A percentile compares a stretch with the other conserved stretches of the same genome.
phyloP scores from a whole-genome alignment of 495 filamentous ascomycete species.

The Penicillium paxilli region DNA sequence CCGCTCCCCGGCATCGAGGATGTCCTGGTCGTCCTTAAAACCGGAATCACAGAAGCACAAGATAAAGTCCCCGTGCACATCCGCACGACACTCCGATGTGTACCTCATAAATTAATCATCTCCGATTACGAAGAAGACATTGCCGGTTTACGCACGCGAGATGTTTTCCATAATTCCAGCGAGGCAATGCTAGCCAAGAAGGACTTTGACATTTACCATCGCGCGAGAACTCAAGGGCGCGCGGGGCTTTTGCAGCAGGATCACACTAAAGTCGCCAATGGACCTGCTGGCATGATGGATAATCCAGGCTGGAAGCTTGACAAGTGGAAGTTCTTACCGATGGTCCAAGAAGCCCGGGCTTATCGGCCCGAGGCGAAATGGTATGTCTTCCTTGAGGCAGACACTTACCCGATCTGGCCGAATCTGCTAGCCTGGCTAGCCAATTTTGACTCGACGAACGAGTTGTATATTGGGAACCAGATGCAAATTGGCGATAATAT shows the following conservation, averaged over 20 bases:
- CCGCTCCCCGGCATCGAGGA: slow-evolving; percentile 33
- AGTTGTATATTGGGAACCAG: slow-evolving; percentile 57
- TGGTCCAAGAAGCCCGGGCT: slow-evolving; percentile 56
- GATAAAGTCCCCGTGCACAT: slow-evolving; percentile 46
- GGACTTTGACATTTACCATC: slow-evolving; percentile 48
- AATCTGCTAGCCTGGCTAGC: slow-evolving; percentile 59
- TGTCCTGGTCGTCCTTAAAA: slow-evolving; percentile 48
- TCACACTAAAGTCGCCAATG: slow-evolving; percentile 30
- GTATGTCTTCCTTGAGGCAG: slow-evolving; percentile 70
- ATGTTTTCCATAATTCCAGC: slow-evolving; percentile 44
- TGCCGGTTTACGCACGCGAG: slow-evolving; percentile 34
- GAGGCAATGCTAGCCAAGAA: slow-evolving; percentile 26
- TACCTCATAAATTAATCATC: slow-evolving; percentile 47
- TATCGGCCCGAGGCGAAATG: slow-evolving; percentile 54
- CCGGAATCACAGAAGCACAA: slow-evolving; percentile 47
- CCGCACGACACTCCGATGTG: slow-evolving; percentile 44
- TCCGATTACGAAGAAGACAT: slow-evolving; percentile 52
- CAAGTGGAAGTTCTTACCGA: slow-evolving; percentile 71
- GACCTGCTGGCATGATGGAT: slow-evolving; percentile 32
- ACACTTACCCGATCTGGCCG: slow-evolving; percentile 66
- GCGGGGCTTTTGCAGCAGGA: slow-evolving; percentile 30
- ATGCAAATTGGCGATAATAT: slow-evolving; percentile 41
- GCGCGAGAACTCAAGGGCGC: slow-evolving; percentile 35
- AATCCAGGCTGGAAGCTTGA: slow-evolving; percentile 64
- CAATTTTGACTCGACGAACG: slow-evolving; percentile 45